phyloP scores from a whole-genome alignment of 257 asterid genomes.

The Parsonsia alboflavescens region DNA sequence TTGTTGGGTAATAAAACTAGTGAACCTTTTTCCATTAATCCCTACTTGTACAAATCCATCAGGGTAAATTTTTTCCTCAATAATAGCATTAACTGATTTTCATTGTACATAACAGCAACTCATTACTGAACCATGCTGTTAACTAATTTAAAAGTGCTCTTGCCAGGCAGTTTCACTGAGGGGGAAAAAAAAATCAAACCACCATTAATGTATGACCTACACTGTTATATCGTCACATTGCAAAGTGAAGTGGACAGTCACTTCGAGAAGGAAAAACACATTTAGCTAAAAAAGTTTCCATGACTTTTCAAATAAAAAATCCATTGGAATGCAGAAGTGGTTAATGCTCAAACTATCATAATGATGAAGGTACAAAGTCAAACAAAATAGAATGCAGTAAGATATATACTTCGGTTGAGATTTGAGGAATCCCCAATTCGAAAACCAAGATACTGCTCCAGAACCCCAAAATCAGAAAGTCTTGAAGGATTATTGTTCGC shows the following conservation, averaged over 20 bases:
- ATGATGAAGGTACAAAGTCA: neutral
- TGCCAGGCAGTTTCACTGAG: neutral
- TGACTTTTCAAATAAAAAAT: neutral
- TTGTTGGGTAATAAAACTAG: neutral
- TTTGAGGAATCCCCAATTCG: constrained; percentile 60
- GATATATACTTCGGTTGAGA: constrained; percentile 42
- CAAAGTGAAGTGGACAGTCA: neutral
- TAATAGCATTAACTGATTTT: neutral
- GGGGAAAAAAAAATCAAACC: neutral
- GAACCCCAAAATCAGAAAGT: constrained; percentile 63
- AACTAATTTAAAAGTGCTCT: neutral
- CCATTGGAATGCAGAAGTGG: neutral
- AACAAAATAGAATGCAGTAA: neutral
- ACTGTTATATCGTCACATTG: neutral
- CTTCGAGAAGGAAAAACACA: neutral
- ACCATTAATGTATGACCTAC: neutral
- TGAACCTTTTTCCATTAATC: neutral
- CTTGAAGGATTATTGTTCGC: constrained; percentile 53
- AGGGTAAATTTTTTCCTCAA: neutral
- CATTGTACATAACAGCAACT: neutral
- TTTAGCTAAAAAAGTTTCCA: neutral
- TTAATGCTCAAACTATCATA: neutral
- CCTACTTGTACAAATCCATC: neutral
- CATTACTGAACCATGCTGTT: neutral
- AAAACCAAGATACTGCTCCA: constrained; percentile 87